Evolutionary conservation across 2,329 filamentous ascomycete genomes (phyloP).

Genomic region (Aspergillus hortae): DNA sequence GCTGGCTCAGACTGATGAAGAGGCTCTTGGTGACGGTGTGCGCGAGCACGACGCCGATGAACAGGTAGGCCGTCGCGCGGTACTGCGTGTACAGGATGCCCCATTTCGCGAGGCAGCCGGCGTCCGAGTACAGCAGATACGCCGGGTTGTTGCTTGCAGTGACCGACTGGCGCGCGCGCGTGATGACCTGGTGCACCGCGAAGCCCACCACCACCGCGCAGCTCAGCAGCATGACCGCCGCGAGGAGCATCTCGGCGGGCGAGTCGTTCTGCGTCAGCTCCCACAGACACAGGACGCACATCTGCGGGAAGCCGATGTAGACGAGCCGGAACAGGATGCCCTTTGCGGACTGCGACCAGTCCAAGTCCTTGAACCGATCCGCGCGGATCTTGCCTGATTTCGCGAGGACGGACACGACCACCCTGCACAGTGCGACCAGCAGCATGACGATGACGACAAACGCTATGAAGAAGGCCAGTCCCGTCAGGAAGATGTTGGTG

Average conservation of each 20-base stretch:
- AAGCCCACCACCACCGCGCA: slow-evolving; percentile 73
- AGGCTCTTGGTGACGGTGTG: slow-evolving; percentile 81
- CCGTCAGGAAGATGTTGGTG: slow-evolving; percentile 91
- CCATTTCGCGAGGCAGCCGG: slow-evolving; percentile 90
- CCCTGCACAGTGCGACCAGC: slow-evolving; percentile 75
- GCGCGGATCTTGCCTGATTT: slow-evolving; percentile 72
- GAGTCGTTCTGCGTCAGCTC: slow-evolving; percentile 86
- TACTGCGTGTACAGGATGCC: slow-evolving; percentile 97
- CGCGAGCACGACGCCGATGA: slow-evolving; percentile 71
- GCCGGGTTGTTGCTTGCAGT: slow-evolving; percentile 90
- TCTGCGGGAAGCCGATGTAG: slow-evolving; percentile 85
- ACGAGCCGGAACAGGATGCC: slow-evolving; percentile 88
- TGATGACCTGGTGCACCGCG: slow-evolving; percentile 84
- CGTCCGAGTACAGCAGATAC: slow-evolving; percentile 93
- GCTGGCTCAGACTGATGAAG: slow-evolving; percentile 79
- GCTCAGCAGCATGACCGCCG: slow-evolving; percentile 80
- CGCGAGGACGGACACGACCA: slow-evolving; percentile 67
- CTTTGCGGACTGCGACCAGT: slow-evolving; percentile 89
- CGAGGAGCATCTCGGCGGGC: slow-evolving; percentile 76
- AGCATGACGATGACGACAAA: slow-evolving; percentile 73
- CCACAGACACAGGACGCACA: slow-evolving; percentile 88
- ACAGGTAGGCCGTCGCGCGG: slow-evolving; percentile 91
- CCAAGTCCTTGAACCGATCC: slow-evolving; percentile 84
- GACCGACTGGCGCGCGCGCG: slow-evolving; percentile 80
- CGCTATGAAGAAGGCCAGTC: slow-evolving; percentile 80